Evolutionary conservation across 768 basidiomycete species (phyloP), one percentile per base, ranked within the genome.

Genomic region (Galerina marginata): DNA sequence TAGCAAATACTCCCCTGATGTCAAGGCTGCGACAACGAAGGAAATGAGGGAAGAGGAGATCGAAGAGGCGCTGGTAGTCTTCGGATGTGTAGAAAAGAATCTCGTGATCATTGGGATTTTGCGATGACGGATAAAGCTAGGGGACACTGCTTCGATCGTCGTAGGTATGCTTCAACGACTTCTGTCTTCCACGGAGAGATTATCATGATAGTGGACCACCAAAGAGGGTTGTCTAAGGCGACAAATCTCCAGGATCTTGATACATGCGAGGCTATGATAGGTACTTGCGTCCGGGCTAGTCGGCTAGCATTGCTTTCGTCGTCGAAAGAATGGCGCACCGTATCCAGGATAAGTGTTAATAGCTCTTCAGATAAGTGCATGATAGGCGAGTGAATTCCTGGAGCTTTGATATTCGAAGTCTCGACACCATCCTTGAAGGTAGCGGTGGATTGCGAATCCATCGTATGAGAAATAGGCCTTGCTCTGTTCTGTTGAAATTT

Each of bases 1-100:
- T 23, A 4, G 20, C 9, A 15, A 56, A 47, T 2, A 63, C 25
- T 12, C 57, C 61, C 10, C 42, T 14, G 3, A 64, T 12, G 4
- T 53, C 46, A 38, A 64, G 26, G 6, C 26, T 29, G 6, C 59
- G 58, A 58, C 62, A 64, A 12, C 62, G 62, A 20, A 36, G 44
- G 16, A 60, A 51, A 16, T 60, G 49, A 2, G 59, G 62, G 5
- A 40, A 11, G 26, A 47, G 49, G 20, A 52, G 36, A 43, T 51
- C 39, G n/a, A 50, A 40, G 9, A 51, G 23, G 20, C 53, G 26
- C 39, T 43, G 20, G 49, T 23, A 16, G 23, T 37, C 25, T 42
- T 12, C 7, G 16, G 48, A 11, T 9, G 40, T 60, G 47, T 4
- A 2, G 12, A 36, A n/a, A 36, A 37, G 29, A 33, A 9, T 6